phyloP scores from a whole-genome alignment of 192 early-diverging fungal species.

The Coemansia sp. region DNA sequence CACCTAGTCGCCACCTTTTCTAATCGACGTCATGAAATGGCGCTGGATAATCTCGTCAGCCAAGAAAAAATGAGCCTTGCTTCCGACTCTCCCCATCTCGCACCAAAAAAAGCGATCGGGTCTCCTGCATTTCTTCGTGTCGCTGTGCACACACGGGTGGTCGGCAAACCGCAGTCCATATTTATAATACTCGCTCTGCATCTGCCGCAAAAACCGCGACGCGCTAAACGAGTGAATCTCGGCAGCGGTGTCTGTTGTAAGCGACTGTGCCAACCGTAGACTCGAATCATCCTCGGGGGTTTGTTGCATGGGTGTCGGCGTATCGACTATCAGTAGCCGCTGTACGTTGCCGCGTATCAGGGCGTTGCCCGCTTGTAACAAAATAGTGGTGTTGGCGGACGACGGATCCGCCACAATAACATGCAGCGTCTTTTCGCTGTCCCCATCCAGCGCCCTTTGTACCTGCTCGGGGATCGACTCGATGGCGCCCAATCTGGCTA shows the following conservation, averaged over 20 bases:
- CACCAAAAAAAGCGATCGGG: constrained; percentile 44
- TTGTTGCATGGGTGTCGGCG: not conserved
- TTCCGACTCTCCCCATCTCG: constrained; percentile 8
- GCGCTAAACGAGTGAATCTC: constrained; percentile 10
- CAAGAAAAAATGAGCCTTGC: constrained; percentile 28
- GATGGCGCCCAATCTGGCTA: not conserved
- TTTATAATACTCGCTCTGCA: constrained; percentile 32
- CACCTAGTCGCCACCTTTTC: too few species aligned
- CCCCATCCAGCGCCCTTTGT: not conserved
- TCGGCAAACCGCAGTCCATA: constrained; percentile 21
- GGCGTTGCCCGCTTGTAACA: constrained; percentile 11
- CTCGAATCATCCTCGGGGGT: not conserved
- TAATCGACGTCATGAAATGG: constrained; percentile 4
- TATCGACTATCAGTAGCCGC: constrained; percentile 12
- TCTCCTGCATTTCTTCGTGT: not conserved
- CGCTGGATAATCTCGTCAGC: constrained; percentile 29
- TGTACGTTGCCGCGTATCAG: constrained; percentile 8
- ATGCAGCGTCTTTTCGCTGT: not conserved
- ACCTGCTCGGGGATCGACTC: constrained; percentile 4
- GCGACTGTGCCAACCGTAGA: not conserved
- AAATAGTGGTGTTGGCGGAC: not conserved
- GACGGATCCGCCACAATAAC: constrained; percentile 10
- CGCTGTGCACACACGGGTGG: constrained; percentile 11
- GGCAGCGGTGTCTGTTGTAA: constrained; percentile 10
- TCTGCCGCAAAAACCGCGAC: constrained; percentile 8